Evolutionary conservation across 2,329 filamentous ascomycete genomes (phyloP).

Genomic region (Cercospora sesami): DNA sequence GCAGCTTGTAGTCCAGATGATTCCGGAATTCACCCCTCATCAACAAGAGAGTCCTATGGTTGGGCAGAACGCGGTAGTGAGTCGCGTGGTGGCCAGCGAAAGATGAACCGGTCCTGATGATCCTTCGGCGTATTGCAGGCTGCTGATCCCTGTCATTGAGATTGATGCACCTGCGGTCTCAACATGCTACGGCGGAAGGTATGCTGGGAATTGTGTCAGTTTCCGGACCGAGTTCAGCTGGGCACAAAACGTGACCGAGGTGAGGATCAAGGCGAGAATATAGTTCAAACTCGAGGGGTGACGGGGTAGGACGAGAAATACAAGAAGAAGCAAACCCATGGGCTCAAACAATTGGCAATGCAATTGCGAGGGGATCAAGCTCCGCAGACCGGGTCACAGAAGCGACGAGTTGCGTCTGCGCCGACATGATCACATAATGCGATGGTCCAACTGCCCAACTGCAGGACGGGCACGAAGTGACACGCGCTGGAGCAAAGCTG

Average conservation of each 20-base stretch:
- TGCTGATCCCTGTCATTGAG: not conserved
- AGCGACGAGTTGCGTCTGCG: slow-evolving; percentile 2
- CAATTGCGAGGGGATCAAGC: not conserved
- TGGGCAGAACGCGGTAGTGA: not conserved
- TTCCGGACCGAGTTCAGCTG: not conserved
- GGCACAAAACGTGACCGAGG: not conserved
- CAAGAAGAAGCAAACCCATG: not conserved
- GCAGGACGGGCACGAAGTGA: not conserved
- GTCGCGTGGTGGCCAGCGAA: not conserved
- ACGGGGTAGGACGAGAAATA: not conserved
- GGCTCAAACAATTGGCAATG: not conserved
- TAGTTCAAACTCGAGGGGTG: not conserved
- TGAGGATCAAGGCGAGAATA: not conserved
- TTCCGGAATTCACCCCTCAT: not conserved
- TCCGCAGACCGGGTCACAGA: not conserved
- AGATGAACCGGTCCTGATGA: not conserved
- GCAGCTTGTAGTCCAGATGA: not conserved
- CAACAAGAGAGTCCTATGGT: not conserved
- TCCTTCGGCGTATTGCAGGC: not conserved
- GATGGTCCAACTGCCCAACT: not conserved
- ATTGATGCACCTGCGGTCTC: not conserved
- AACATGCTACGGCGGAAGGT: not conserved
- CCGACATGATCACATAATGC: not conserved
- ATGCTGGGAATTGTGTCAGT: not conserved
- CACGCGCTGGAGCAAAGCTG: not conserved